Base-by-base conservation (phyloP, 1,284 basidiomycete species). In the Apiotrichum gamsii region DNA sequence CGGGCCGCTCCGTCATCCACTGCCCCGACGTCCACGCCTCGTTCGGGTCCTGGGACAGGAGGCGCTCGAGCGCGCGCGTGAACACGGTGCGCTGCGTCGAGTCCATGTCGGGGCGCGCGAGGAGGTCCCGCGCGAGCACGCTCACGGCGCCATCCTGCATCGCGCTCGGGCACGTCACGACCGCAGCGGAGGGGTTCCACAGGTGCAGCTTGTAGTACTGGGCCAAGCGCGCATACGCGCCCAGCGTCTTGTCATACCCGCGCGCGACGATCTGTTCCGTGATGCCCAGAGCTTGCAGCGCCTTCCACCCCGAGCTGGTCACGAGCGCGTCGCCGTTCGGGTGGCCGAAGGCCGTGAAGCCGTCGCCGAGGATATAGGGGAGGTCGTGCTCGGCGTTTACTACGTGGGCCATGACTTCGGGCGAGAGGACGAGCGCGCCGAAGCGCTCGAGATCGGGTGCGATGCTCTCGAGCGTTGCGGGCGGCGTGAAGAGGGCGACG, bases 1-100 rank as follows among this genome's bases (percentile, higher is more conserved):
- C 86, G 5, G 83, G 78, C 19, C 82, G 78, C 80, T 86, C 84
- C 3, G 85, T 87, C 85, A 86, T 87, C 84, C 85, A 88, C 70
- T 88, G 85, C 0, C 86, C 87, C 9, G 84, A 79, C 0, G 82
- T 84, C 61, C 82, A 88, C 0, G 83, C 82, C 21, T 69, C 52
- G 0, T 70, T 59, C 1, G 84, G 79, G 63, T 87, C 79, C 1
- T 31, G 29, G 14, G 45, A 45, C 11, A 52, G 35, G 9, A 56
- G 48, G 13, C 45, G 51, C 8, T 21, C 21, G 4, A 53, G 36
- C 6, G 48, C 51, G n/a, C 35, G 14, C 25, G 39, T 24, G 9
- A 52, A 37, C 24, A 47, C 51, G 13, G n/a, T 8, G 20, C 29
- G 23, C 24, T 44, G 38, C 9, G 14, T 18, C 1, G 15, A n/a